Conservation (phyloP, 179 eudicot species). For the Vitellaria paradoxa region DNA sequence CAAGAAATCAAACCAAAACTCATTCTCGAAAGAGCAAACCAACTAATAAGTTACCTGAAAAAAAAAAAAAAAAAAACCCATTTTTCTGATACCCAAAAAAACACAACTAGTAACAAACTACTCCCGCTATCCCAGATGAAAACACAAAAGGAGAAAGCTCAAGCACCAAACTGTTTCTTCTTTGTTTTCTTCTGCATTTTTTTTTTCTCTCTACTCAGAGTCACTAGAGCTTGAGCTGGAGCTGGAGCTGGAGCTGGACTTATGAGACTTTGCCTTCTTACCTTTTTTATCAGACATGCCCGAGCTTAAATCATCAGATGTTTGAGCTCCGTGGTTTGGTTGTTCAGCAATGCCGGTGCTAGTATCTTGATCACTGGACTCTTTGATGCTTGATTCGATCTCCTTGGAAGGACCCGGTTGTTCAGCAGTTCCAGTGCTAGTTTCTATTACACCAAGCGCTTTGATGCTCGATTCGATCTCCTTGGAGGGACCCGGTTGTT, state of each 20-base stretch:
- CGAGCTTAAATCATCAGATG: background rate
- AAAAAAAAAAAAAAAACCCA: background rate
- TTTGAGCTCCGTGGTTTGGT: constrained; percentile 11
- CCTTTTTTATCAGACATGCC: constrained; percentile 12
- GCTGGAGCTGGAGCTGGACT: constrained; percentile 35
- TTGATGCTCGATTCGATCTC: constrained; percentile 16
- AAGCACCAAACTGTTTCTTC: constrained; percentile 11
- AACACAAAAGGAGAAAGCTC: constrained; percentile 4
- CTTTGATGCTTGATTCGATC: constrained; percentile 1
- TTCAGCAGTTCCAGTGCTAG: constrained; percentile 4
- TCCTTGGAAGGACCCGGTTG: constrained; percentile 7
- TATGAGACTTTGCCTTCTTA: constrained; percentile 21
- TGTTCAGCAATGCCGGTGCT: background rate
- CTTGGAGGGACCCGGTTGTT: constrained; percentile 3
- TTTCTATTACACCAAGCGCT: background rate
- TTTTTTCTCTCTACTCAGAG: constrained; percentile 29
- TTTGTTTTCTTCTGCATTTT: background rate
- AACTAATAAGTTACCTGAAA: background rate
- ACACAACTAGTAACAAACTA: constrained; percentile 11
- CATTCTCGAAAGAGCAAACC: constrained; percentile 22
- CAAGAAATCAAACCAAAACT: constrained; percentile 29
- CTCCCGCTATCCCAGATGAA: background rate
- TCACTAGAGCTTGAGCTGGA: constrained; percentile 40
- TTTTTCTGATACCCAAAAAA: background rate
- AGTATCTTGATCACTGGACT: background rate